These are phyloP conservation scores for Neltuma alba DNA, from an alignment of 306 rosid genomes.

Conservation along the genomic window DNA sequence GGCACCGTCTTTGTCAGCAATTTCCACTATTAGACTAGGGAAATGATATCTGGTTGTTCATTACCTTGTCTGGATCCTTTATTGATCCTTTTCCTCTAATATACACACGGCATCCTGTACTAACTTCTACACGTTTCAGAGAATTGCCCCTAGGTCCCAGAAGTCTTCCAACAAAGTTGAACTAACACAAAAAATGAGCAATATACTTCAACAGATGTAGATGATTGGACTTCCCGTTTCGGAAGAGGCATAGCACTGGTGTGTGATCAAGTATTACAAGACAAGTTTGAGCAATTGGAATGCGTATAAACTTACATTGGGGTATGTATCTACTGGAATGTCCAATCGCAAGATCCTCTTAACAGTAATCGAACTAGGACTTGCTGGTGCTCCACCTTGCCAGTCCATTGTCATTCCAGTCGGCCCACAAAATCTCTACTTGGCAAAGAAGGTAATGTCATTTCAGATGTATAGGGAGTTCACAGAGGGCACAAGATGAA, in stretches of 20 bases:
- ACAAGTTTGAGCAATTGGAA: conserved; percentile 19
- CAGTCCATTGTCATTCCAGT: conserved; percentile 97
- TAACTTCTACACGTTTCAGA: conserved; percentile 92
- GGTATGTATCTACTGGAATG: conserved; percentile 92
- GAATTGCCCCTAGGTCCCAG: conserved; percentile 97
- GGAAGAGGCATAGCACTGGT: conserved; percentile 12
- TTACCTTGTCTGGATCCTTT: conserved; percentile 91
- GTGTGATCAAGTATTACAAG: conserved; percentile 34
- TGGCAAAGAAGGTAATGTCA: conserved; percentile 33
- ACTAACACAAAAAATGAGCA: conserved; percentile 55
- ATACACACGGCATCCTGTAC: conserved; percentile 94
- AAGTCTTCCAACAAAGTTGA: conserved; percentile 97
- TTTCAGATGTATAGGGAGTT: neutral
- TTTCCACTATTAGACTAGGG: conserved; percentile 23
- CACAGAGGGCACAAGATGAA: neutral
- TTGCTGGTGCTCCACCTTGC: conserved; percentile 92
- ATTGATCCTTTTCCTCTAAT: conserved; percentile 95
- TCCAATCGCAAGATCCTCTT: conserved; percentile 95
- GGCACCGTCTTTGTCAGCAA: neutral
- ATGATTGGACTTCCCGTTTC: conserved; percentile 16
- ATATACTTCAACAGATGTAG: conserved; percentile 30
- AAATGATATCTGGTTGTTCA: conserved; percentile 19
- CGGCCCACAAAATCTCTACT: conserved; percentile 79
- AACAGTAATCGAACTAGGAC: conserved; percentile 92
- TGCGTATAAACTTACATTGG: conserved; percentile 65